Evolutionary conservation across 164 flowering plant genomes (phyloP), one percentile per base, ranked within the genome.

Genomic region (Akebia trifoliata): DNA sequence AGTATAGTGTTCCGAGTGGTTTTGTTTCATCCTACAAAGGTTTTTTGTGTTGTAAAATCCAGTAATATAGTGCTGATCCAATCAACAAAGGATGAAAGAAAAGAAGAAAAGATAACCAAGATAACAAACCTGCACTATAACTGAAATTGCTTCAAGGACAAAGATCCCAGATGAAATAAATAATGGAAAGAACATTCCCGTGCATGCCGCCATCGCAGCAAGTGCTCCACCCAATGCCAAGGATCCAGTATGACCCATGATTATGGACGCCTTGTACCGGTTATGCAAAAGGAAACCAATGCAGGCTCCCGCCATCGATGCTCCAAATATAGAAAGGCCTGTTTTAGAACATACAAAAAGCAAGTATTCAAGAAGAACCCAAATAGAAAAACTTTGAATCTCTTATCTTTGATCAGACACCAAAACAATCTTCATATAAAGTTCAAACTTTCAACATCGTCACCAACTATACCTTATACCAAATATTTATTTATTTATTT

Each of bases 271-370:
- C 73, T 78, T 87, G 70, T 84, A 76, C 14, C 94, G 78, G 60
- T 93, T 90, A 64, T 89, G 97, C 72, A 77, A 44, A 52, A 93
- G 87, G 68, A 93, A 93, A 50, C 98, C 98, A 67, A 84, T 67
- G 72, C 98, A 89, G 42, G 97, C 87, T 48, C 98, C 98, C 9
- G 91, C 87, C 97, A 92, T 92, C 36, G 98, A 89, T 65, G 91
- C 81, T 45, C 98, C 97, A 76, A 92, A 92, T 47, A 89, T 49
- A 48, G 96, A 70, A 59, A 89, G 80, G 26, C 84, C 98, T 92
- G 77, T 56, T 62, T 32, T 25, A 57, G 39, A 28, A 37, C 21
- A 24, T 6, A 64, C 2, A 14, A 57, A 43, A 31, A 1, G 37
- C n/a, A 34, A 53, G n/a, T 46, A 34, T 11, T 28, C 11, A 48